A percentile compares a stretch with the other conserved stretches of the same genome.
Evolutionary conservation across 2,329 filamentous ascomycete genomes (phyloP).

Genomic region (Penicillium capsulatum): DNA sequence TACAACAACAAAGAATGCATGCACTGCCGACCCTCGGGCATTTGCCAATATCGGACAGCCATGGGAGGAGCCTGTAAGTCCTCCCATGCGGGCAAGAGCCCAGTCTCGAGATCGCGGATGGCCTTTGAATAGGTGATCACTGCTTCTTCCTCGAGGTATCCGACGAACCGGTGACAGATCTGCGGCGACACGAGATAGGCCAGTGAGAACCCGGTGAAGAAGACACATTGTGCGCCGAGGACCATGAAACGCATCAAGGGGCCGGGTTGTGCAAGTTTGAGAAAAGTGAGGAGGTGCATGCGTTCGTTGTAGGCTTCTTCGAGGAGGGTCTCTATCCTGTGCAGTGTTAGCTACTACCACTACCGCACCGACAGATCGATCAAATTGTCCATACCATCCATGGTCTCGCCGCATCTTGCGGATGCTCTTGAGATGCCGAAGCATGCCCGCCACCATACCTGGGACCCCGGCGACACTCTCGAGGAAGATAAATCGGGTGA

Average conservation of each 20-base stretch:
- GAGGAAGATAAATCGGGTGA: slow-evolving; percentile 85
- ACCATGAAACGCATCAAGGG: slow-evolving; percentile 92
- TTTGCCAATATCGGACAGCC: slow-evolving; percentile 87
- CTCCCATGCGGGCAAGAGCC: slow-evolving; percentile 77
- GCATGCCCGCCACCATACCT: slow-evolving; percentile 94
- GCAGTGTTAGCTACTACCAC: slow-evolving; percentile 1
- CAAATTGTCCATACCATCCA: slow-evolving; percentile 72
- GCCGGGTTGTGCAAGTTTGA: slow-evolving; percentile 83
- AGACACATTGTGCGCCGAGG: slow-evolving; percentile 86
- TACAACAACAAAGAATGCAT: slow-evolving; percentile 88
- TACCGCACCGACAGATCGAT: too few species aligned
- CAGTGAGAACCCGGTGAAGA: slow-evolving; percentile 91
- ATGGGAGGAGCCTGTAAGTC: slow-evolving; percentile 79
- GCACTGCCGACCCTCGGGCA: slow-evolving; percentile 74
- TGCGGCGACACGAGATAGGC: slow-evolving; percentile 81
- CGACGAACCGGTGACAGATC: slow-evolving; percentile 91
- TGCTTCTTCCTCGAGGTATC: slow-evolving; percentile 95
- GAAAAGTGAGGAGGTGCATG: slow-evolving; percentile 89
- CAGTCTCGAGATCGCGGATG: slow-evolving; percentile 78
- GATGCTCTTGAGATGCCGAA: slow-evolving; percentile 80
- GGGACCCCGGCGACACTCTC: slow-evolving; percentile 93
- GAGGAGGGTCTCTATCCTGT: slow-evolving; percentile 84
- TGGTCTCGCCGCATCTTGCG: slow-evolving; percentile 86
- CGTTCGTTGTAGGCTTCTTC: slow-evolving; percentile 90
- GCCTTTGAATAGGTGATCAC: slow-evolving; percentile 92